Conservation (phyloP, 495 filamentous ascomycete genomes). For the Penicillium samsonianum region DNA sequence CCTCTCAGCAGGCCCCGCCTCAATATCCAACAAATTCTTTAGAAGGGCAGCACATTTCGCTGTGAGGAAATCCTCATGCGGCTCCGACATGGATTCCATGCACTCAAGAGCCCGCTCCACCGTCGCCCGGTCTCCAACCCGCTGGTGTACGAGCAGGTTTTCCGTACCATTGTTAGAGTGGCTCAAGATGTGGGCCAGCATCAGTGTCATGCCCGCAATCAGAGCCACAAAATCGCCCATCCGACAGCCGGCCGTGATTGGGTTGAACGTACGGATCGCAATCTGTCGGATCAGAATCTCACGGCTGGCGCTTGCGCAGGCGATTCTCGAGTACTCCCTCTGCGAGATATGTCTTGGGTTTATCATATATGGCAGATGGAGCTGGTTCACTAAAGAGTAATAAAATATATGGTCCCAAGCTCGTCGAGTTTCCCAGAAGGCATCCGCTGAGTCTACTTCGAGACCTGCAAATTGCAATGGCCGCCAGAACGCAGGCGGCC, state of each 20-base stretch:
- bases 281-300: conserved; percentile 26
- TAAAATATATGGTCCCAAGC: conserved; percentile 40
- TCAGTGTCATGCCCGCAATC: conserved; percentile 4
- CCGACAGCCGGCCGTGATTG: neutral
- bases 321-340: conserved; percentile 32
- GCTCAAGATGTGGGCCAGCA: conserved; percentile 2
- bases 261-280: conserved; percentile 18
- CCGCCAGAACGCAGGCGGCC: neutral
- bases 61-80: conserved; percentile 1
- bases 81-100: neutral
- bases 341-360: conserved; percentile 8
- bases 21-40: neutral
- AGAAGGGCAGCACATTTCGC: neutral
- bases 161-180: neutral
- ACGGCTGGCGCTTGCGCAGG: conserved; percentile 45
- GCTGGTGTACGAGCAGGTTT: conserved; percentile 2
- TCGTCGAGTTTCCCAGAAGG: conserved; percentile 13
- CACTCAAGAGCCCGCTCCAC: conserved; percentile 5
- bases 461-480: conserved; percentile 7
- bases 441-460: conserved; percentile 2
- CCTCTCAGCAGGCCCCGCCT: neutral
- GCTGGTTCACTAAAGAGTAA: conserved; percentile 34
- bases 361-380: conserved; percentile 30
- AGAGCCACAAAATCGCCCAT: conserved; percentile 1
- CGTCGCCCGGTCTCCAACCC: neutral